Evolutionary conservation across 306 rosid species (phyloP).

Genomic region (Quercus alba): DNA sequence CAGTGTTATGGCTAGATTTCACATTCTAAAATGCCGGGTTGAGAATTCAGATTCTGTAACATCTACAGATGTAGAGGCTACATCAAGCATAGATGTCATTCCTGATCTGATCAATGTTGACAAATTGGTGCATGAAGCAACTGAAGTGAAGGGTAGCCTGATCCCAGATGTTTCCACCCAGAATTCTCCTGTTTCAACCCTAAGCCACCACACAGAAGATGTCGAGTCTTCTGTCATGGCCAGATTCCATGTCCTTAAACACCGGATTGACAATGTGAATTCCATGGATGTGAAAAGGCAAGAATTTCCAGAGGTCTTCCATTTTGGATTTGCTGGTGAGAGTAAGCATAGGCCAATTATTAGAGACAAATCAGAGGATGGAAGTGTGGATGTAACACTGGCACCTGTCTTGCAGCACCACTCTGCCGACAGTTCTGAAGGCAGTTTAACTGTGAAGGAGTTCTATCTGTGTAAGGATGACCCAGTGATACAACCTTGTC

Average conservation of each 20-base stretch:
- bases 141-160: constrained; percentile 20
- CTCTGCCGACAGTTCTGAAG: constrained; percentile 25
- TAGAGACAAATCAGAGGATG: constrained; percentile 27
- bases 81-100: constrained; percentile 31
- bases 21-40: constrained; percentile 28
- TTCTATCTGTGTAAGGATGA: constrained; percentile 25
- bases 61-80: constrained; percentile 13
- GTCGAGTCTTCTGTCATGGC: constrained; percentile 56
- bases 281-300: constrained; percentile 27
- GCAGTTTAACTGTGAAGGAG: constrained; percentile 24
- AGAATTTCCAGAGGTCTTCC: constrained; percentile 15
- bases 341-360: constrained; percentile 28
- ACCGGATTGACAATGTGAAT: constrained; percentile 34
- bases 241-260: constrained; percentile 42
- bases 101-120: constrained; percentile 28
- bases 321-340: constrained; percentile 29
- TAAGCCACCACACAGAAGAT: constrained; percentile 19
- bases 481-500: constrained; percentile 30
- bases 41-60: constrained; percentile 15
- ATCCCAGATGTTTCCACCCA: constrained; percentile 15
- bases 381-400: constrained; percentile 17
- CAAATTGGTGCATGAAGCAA: constrained; percentile 16
- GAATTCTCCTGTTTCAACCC: constrained; percentile 27
- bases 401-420: constrained; percentile 22
- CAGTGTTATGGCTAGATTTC: constrained; percentile 40